A percentile compares a stretch with the other conserved stretches of the same genome.
Conservation (phyloP, 257 asterid species). For the Penstemon davidsonii region DNA sequence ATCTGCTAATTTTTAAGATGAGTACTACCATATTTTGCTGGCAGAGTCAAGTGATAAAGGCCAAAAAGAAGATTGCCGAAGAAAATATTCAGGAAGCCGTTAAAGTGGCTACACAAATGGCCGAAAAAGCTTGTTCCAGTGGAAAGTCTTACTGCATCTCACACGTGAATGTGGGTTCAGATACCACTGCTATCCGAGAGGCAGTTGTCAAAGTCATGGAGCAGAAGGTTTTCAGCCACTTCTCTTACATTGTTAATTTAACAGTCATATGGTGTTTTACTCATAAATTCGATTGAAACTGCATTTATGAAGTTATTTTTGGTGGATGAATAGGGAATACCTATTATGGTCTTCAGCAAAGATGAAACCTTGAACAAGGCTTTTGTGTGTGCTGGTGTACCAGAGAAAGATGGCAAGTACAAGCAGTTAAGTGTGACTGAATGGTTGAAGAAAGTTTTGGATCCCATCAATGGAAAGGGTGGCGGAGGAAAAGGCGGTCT, state of each 20-base stretch:
- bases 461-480: conserved; percentile 81
- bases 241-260: conserved; percentile 3
- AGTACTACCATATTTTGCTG: conserved; percentile 6
- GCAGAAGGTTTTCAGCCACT: conserved; percentile 56
- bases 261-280: conserved; percentile 1
- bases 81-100: conserved; percentile 80
- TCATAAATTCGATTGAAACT: conserved; percentile 1
- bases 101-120: conserved; percentile 56
- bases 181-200: conserved; percentile 95
- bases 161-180: conserved; percentile 76
- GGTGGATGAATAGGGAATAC: conserved; percentile 60
- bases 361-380: conserved; percentile 79
- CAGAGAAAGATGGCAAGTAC: conserved; percentile 63
- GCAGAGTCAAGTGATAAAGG: conserved; percentile 78
- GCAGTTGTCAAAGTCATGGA: conserved; percentile 95
- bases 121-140: conserved; percentile 67
- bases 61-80: conserved; percentile 83
- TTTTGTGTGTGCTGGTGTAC: conserved; percentile 97
- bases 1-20: conserved; percentile 4
- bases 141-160: conserved; percentile 82
- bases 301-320: conserved; percentile 10
- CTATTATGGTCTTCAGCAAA: conserved; percentile 74
- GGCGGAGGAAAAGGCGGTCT: conserved; percentile 98
- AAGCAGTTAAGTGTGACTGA: conserved; percentile 64
- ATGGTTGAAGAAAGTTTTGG: conserved; percentile 79